These are phyloP conservation scores for Akanthomyces dipterigenus DNA, from an alignment of 2,329 filamentous ascomycete species.

Conservation along the genomic window DNA sequence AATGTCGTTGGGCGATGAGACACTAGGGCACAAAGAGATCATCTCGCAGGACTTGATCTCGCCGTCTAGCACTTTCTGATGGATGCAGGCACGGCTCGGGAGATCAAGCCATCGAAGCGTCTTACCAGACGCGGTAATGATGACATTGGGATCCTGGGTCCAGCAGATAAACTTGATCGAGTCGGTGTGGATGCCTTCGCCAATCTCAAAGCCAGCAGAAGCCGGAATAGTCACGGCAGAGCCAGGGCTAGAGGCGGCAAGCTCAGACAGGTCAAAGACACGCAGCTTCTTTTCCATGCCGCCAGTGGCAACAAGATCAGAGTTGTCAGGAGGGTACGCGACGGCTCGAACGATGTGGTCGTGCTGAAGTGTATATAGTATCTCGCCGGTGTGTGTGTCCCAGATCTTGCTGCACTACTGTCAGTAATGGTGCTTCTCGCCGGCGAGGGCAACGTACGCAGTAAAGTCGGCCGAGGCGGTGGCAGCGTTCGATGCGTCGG, in stretches of 20 bases:
- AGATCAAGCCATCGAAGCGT: slow-evolving; percentile 93
- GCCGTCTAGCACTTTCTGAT: slow-evolving; percentile 72
- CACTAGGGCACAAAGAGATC: slow-evolving; percentile 56
- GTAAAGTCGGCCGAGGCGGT: slow-evolving; percentile 96
- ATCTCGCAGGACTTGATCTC: slow-evolving; percentile 90
- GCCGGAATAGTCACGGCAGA: slow-evolving; percentile 45
- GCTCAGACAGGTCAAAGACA: slow-evolving; percentile 76
- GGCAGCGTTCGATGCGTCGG: slow-evolving; percentile 79
- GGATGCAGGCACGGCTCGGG: slow-evolving; percentile 65
- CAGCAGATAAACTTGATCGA: slow-evolving; percentile 96
- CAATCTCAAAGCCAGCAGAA: slow-evolving; percentile 75
- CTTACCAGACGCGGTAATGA: slow-evolving; percentile 89
- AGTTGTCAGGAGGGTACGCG: slow-evolving; percentile 76
- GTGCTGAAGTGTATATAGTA: slow-evolving; percentile 79
- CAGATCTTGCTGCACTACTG: slow-evolving; percentile 70
- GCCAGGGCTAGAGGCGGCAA: slow-evolving; percentile 34
- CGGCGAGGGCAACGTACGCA: slow-evolving; percentile 50
- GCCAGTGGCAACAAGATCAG: slow-evolving; percentile 83
- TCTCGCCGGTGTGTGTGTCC: slow-evolving; percentile 92
- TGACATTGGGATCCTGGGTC: slow-evolving; percentile 78
- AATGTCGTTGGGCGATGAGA: slow-evolving; percentile 54
- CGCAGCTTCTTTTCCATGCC: slow-evolving; percentile 95
- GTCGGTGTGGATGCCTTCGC: slow-evolving; percentile 71
- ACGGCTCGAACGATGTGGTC: slow-evolving; percentile 92
- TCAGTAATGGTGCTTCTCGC: slow-evolving; percentile 22